Base-by-base conservation (phyloP, 2,329 filamentous ascomycete species). In the Coniosporium tulheliwenetii region DNA sequence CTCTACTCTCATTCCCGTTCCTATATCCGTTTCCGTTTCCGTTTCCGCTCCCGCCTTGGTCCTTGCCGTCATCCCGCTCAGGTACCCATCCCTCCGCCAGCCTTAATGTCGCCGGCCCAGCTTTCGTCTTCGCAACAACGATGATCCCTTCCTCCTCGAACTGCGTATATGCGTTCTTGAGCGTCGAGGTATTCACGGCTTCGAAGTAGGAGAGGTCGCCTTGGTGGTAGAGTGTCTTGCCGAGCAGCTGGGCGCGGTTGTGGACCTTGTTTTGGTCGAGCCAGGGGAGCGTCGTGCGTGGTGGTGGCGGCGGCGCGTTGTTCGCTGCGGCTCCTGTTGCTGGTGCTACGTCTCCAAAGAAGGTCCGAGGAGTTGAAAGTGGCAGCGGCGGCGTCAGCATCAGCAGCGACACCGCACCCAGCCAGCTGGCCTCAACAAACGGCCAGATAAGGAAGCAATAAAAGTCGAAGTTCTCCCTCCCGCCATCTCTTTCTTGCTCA, bases 361-460 rank as follows among this genome's bases (percentile, higher is more conserved):
- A 5, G 32, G 32, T n/a, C 12, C 8, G 32, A 35, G 41, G 32
- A 37, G 19, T 3, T 42, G 30, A 38, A 40, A 34, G 16, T 32
- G 38, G 33, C 10, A 53, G 3, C 0, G 85, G 85, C 1, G 87
- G 86, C 0, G 84, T 81, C 10, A 96, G 70, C 36, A 89, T 87
- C 66, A 94, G 80, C 0, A 96, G 67, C 0, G 83, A 85, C 0
- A 96, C 81, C 0, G 86, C 82, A 9, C 85, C 87, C 1, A 98
- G 72, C 91, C 91, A 98, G 40, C 75, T 81, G 0, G 87, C 82
- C 60, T 98, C 91, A 48, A 96, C 87, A 50, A 98, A 98, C 0
- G 91, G 91, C 91, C 91, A 98, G 47, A 98, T 85, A 14, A 98
- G 65, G 69, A 96, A 98, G 63, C 89, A 96, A 63, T 96, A 96